Evolutionary conservation across 768 basidiomycete genomes (phyloP).

Genomic region (Suillus tomentosus): DNA sequence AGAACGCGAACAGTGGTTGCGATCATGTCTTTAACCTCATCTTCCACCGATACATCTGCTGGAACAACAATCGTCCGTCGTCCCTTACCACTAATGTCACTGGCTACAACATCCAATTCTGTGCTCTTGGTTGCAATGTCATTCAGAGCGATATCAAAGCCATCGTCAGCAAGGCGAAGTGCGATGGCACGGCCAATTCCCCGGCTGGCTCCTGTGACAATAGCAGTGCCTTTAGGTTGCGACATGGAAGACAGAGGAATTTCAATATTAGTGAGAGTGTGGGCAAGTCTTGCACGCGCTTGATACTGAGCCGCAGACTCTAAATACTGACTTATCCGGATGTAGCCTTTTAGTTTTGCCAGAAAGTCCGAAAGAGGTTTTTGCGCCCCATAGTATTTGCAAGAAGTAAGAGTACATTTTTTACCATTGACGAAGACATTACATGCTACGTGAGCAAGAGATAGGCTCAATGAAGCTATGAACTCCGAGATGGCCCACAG

Average conservation of each 20-base stretch:
- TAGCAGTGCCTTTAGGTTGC: conserved; percentile 30
- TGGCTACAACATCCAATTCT: conserved; percentile 16
- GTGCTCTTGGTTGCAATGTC: conserved; percentile 33
- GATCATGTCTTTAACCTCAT: conserved; percentile 20
- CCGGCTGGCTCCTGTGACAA: conserved; percentile 46
- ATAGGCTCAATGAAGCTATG: background rate
- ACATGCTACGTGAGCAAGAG: background rate
- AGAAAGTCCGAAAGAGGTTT: background rate
- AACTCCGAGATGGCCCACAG: conserved; percentile 34
- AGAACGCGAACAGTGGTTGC: conserved; percentile 12
- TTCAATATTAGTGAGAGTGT: background rate
- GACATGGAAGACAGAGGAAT: background rate
- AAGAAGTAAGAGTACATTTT: background rate
- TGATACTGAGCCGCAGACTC: background rate
- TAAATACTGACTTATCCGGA: background rate
- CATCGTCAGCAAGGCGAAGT: conserved; percentile 47
- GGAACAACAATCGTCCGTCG: conserved; percentile 5
- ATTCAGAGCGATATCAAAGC: conserved; percentile 49
- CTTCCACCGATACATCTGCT: conserved; percentile 20
- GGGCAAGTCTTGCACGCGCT: background rate
- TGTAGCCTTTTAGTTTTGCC: background rate
- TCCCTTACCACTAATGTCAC: conserved; percentile 16
- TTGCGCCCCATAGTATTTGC: background rate
- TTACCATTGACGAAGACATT: conserved; percentile 1
- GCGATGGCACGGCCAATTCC: conserved; percentile 55